A percentile compares a stretch with the other conserved stretches of the same genome.
Evolutionary conservation across 225 moss, liverwort and hornwort genomes (phyloP).

Genomic region (Straminergon stramineum): DNA sequence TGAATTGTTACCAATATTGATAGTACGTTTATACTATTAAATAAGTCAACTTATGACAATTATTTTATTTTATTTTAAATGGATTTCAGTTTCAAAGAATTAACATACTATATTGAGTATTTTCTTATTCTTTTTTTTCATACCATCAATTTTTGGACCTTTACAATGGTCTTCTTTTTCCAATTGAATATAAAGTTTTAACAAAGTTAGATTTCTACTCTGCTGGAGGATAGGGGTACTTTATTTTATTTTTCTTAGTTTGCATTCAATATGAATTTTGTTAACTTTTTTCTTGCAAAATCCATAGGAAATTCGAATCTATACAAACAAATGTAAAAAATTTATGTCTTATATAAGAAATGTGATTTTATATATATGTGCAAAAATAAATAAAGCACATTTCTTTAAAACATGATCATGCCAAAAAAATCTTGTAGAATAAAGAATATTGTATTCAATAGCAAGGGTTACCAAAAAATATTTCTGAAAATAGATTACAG

Average conservation of each 20-base stretch:
- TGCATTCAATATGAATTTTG: background rate
- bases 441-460: background rate
- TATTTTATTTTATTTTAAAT: too few relatives aligned
- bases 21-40: too few relatives aligned
- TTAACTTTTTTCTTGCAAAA: background rate
- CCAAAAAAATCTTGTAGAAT: background rate
- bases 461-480: background rate
- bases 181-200: background rate
- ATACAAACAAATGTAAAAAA: background rate
- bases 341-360: background rate
- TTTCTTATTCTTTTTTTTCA: background rate
- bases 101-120: too few relatives aligned
- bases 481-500: background rate
- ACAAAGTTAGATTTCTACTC: background rate
- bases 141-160: background rate
- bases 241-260: background rate
- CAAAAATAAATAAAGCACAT: background rate
- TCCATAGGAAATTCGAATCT: background rate
- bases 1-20: too few relatives aligned
- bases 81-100: too few relatives aligned
- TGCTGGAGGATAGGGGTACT: fast-evolving
- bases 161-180: background rate
- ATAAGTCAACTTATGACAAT: too few relatives aligned
- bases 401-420: background rate
- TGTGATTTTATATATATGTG: background rate